These are phyloP conservation scores for Serendipita sp. DNA, from an alignment of 768 basidiomycete species.

Conservation along the genomic window DNA sequence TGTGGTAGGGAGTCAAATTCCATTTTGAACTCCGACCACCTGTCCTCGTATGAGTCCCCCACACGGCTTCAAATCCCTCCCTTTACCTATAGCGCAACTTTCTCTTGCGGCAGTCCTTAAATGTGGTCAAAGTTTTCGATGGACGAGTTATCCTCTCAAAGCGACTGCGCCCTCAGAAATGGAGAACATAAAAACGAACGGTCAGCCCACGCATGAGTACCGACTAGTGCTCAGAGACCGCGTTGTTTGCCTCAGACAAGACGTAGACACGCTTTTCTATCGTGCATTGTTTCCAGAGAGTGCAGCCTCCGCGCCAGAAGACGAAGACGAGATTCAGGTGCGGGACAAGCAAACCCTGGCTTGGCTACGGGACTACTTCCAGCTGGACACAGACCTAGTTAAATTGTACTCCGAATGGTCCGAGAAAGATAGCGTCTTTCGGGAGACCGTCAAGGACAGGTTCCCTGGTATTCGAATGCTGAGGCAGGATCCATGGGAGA, in stretches of 20 bases:
- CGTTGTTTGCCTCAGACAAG: slow-evolving; percentile 69
- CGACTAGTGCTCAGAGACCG: slow-evolving; percentile 67
- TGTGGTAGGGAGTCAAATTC: slow-evolving; percentile 4
- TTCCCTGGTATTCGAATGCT: slow-evolving; percentile 76
- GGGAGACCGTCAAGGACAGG: slow-evolving; percentile 34
- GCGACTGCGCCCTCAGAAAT: neutral
- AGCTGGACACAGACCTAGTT: slow-evolving; percentile 58
- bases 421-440: slow-evolving; percentile 56
- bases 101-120: slow-evolving; percentile 63
- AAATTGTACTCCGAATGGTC: slow-evolving; percentile 66
- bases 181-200: neutral
- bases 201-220: slow-evolving; percentile 42
- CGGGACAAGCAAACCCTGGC: slow-evolving; percentile 45
- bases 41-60: slow-evolving; percentile 12
- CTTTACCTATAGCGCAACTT: slow-evolving; percentile 49
- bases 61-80: slow-evolving; percentile 40
- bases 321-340: slow-evolving; percentile 20
- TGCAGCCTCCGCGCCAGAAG: slow-evolving; percentile 20
- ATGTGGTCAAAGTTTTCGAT: slow-evolving; percentile 78
- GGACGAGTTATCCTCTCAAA: slow-evolving; percentile 39
- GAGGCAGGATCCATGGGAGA: slow-evolving; percentile 93
- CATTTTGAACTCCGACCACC: slow-evolving; percentile 11
- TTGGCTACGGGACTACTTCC: slow-evolving; percentile 81
- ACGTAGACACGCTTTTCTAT: slow-evolving; percentile 50
- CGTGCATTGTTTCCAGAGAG: slow-evolving; percentile 44